Base-by-base conservation (phyloP, 441 rosid species). In the Pelargonium australe region DNA sequence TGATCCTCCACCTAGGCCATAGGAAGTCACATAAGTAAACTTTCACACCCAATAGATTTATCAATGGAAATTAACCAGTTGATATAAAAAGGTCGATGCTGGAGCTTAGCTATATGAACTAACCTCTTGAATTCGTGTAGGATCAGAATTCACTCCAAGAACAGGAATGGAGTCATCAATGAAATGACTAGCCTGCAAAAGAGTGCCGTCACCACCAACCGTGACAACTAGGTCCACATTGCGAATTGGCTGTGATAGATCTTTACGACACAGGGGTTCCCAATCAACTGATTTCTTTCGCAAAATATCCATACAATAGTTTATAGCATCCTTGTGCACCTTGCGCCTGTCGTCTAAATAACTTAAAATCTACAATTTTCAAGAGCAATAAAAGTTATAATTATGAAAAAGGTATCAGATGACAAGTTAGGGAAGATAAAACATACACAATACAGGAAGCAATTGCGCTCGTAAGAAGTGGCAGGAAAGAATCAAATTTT, bases 131-230 rank as follows among this genome's bases (percentile, higher is more conserved):
- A 81, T 74, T 76, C 77, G 81, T 6, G 97, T 91, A 51, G 99
- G 98, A 64, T 94, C 98, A 66, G 98, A 94, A 78, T 91, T 94
- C 61, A 91, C 91, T 51, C 96, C 99, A 0, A 89, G 74, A 76
- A 89, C 84, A 0, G 97, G 97, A 75, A 85, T 75, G 12, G 93
- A 82, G 68, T 85, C 91, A 75, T 88, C 92, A 66, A 94, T 71
- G 68, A 87, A 88, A 84, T 94, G 99, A 70, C 97, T 86, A 61
- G 99, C 96, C 72, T 87, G 96, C 85, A 94, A 80, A 51, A 94
- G 95, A 7, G 99, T 91, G 63, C 99, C 99, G 58, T 94, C 97
- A 44, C 99, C 99, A 69, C 99, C 96, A 9, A 94, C 75, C 2
- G 97, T 89, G 66, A 94, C 83, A 63, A 94, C 97, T 78, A 94